Percentiles rank a stretch among this genome's conserved stretches.
phyloP scores from a whole-genome alignment of 2,329 filamentous ascomycete species.

The Diaporthe nobilis region DNA sequence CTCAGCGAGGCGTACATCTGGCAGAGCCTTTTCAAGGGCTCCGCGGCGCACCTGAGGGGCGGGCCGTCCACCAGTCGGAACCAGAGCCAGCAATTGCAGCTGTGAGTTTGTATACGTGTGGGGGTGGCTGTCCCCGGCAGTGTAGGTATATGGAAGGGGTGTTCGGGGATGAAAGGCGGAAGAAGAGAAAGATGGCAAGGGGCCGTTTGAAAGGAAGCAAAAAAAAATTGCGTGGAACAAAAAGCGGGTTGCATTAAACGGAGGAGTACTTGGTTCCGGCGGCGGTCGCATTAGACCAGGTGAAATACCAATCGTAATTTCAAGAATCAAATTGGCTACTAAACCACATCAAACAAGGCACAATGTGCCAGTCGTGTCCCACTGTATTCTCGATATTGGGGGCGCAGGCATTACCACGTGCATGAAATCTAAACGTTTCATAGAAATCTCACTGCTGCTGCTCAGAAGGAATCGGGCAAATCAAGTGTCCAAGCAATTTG shows the following conservation, averaged over 20 bases:
- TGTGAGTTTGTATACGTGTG: slow-evolving; percentile 43
- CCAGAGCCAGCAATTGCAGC: slow-evolving; percentile 58
- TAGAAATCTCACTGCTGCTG: neutral
- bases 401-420: neutral
- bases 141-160: neutral
- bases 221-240: slow-evolving; percentile 15
- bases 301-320: slow-evolving; percentile 33
- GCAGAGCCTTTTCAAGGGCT: slow-evolving; percentile 97
- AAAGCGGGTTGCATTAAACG: slow-evolving; percentile 31
- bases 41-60: slow-evolving; percentile 85
- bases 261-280: slow-evolving; percentile 26
- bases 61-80: slow-evolving; percentile 54
- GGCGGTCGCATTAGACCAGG: slow-evolving; percentile 31
- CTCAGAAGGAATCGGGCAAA: neutral
- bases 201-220: neutral
- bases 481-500: neutral
- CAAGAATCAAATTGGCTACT: slow-evolving; percentile 24
- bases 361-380: neutral
- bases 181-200: neutral
- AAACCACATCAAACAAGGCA: neutral
- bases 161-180: neutral
- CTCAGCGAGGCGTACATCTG: slow-evolving; percentile 98
- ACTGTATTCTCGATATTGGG: too few species aligned
- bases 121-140: neutral
- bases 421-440: neutral